phyloP scores from a whole-genome alignment of 2,329 filamentous ascomycete genomes.

The Mycocentrospora acerina region DNA sequence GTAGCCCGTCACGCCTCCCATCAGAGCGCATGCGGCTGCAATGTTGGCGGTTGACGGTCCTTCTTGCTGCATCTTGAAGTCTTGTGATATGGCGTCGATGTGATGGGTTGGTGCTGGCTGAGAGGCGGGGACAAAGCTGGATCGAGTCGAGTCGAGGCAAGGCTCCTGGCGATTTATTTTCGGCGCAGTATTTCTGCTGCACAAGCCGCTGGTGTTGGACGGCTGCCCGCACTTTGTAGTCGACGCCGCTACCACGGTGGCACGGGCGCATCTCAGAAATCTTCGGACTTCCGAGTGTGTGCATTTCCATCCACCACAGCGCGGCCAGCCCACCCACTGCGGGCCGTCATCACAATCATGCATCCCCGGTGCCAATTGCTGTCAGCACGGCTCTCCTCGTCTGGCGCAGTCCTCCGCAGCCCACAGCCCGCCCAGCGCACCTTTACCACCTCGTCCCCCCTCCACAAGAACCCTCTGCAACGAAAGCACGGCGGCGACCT shows the following conservation, averaged over 20 bases:
- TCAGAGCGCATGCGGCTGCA: constrained; percentile 70
- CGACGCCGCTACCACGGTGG: neutral
- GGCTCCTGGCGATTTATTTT: too few relatives aligned
- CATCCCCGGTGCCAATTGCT: constrained; percentile 33
- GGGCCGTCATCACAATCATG: constrained; percentile 21
- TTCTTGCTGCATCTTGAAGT: constrained; percentile 29
- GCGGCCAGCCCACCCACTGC: constrained; percentile 15
- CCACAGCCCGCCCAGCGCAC: constrained; percentile 22
- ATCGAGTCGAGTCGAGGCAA: neutral
- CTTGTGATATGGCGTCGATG: neutral
- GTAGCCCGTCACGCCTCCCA: constrained; percentile 76
- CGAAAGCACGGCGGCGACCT: constrained; percentile 36
- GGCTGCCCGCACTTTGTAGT: constrained; percentile 1
- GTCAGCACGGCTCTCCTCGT: constrained; percentile 18
- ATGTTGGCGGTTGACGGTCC: constrained; percentile 57
- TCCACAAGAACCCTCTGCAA: constrained; percentile 28
- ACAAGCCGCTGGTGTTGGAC: too few relatives aligned
- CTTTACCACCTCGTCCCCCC: constrained; percentile 19
- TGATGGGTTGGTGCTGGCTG: neutral
- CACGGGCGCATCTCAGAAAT: constrained; percentile 17
- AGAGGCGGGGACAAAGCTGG: neutral
- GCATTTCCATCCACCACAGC: constrained; percentile 11
- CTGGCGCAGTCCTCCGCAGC: constrained; percentile 11
- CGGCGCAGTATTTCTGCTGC: too few relatives aligned
- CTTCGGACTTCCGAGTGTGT: constrained; percentile 30